Evolutionary conservation across 1,284 basidiomycete genomes (phyloP), one percentile per base, ranked within the genome.

Genomic region (Apiotrichum veenhuisii): DNA sequence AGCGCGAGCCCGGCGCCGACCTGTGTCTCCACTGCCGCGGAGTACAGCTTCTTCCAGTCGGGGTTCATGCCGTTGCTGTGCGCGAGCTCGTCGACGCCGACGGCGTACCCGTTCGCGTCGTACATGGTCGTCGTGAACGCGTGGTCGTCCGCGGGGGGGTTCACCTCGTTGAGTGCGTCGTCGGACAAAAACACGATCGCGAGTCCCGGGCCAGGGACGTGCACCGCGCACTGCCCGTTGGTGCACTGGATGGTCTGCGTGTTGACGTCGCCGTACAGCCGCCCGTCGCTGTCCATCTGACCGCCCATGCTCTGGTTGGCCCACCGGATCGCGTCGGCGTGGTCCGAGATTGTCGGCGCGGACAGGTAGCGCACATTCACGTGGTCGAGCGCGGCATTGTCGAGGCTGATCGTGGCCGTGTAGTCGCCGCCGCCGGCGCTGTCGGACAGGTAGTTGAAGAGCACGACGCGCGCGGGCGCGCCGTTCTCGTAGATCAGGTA

Each of bases 261-360:
- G 40, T 79, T 68, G 30, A 82, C 74, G 1, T 72, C 67, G 26
- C 85, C 85, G 46, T 78, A 74, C 14, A 84, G 78, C 34, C 83
- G 81, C 0, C 88, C 88, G 64, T 87, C 86, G 1, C 83, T 84
- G 37, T 78, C 71, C 70, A 87, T 89, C 22, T 75, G 77, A 8
- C 73, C 77, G 18, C 87, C 87, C 57, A 88, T 83, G 0, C 86
- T 88, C 82, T 91, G 76, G 46, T 82, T 82, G 8, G 80, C 80
- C 87, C 88, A 91, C 1, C 84, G 87, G 64, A 88, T 84, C n/a
- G n/a, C n/a, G 71, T 87, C 85, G 61, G 79, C 80, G 67, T 87
- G 87, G 60, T 84, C 81, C 5, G 82, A 77, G 2, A 88, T 84
- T 0, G 79, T 69, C 0, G 66, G 48, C 5, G 80, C 78, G 18